Conservation (phyloP, 768 basidiomycete genomes). For the Termitomyces sp. region DNA sequence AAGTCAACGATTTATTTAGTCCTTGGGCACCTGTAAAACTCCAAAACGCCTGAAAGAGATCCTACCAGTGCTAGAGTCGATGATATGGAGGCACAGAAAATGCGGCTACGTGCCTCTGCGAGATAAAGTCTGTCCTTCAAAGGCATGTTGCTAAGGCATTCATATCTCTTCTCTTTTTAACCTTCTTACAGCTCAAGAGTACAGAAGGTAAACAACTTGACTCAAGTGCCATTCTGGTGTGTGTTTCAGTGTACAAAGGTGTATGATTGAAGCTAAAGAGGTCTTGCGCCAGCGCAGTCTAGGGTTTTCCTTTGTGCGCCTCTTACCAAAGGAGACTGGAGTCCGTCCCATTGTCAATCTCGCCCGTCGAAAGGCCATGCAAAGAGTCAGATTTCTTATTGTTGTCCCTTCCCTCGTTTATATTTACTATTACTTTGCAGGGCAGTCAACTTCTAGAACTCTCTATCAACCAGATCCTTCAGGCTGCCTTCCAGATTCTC, state of each 20-base stretch:
- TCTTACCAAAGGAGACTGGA: slow-evolving; percentile 92
- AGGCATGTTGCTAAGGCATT: slow-evolving; percentile 35
- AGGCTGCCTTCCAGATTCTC: slow-evolving; percentile 80
- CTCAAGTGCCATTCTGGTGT: slow-evolving; percentile 58
- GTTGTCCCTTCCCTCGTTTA: neutral
- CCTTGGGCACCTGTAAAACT: slow-evolving; percentile 52
- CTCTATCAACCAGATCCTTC: slow-evolving; percentile 86
- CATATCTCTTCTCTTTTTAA: neutral
- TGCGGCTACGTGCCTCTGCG: slow-evolving; percentile 66
- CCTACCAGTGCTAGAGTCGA: slow-evolving; percentile 47
- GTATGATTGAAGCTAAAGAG: slow-evolving; percentile 44
- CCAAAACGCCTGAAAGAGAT: slow-evolving; percentile 63
- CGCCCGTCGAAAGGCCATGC: slow-evolving; percentile 37
- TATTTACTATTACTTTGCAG: slow-evolving; percentile 15
- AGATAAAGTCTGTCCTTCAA: slow-evolving; percentile 68
- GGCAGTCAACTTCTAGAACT: slow-evolving; percentile 27
- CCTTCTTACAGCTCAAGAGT: slow-evolving; percentile 27
- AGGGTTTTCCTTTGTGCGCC: slow-evolving; percentile 80
- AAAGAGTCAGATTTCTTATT: slow-evolving; percentile 19
- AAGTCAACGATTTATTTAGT: slow-evolving; percentile 13
- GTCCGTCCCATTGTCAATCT: slow-evolving; percentile 94
- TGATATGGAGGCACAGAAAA: slow-evolving; percentile 62
- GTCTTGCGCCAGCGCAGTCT: slow-evolving; percentile 67
- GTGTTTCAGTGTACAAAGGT: neutral
- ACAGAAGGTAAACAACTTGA: slow-evolving; percentile 42